Evolutionary conservation across 306 rosid genomes (phyloP).

Genomic region (Oxytropis ochrocephala): DNA sequence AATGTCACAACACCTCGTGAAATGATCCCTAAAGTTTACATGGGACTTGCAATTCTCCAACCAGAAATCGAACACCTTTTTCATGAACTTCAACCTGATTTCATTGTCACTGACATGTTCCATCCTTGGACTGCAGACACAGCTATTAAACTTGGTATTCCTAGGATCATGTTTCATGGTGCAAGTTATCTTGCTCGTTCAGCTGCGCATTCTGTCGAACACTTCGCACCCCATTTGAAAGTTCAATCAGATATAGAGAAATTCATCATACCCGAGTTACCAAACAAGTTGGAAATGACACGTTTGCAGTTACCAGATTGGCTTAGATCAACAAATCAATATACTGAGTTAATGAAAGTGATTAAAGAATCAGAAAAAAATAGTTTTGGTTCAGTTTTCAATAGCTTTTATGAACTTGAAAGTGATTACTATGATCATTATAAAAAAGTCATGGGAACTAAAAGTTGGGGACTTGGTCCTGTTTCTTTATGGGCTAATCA

Average conservation of each 20-base stretch:
- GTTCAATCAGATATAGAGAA: constrained; percentile 12
- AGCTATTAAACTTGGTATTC: constrained; percentile 17
- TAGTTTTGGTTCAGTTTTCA: constrained; percentile 32
- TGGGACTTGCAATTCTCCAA: constrained; percentile 19
- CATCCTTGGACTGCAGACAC: constrained; percentile 30
- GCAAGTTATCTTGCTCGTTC: constrained; percentile 24
- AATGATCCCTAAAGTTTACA: constrained; percentile 1
- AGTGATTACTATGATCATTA: constrained; percentile 23
- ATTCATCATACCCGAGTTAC: constrained; percentile 24
- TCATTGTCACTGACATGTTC: constrained; percentile 37
- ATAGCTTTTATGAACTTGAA: constrained; percentile 33
- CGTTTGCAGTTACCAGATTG: constrained; percentile 32
- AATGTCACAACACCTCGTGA: not conserved
- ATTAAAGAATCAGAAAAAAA: constrained; percentile 22
- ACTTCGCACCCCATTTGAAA: not conserved
- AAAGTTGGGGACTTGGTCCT: constrained; percentile 36
- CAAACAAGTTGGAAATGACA: constrained; percentile 27
- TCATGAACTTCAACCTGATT: constrained; percentile 17
- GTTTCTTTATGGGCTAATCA: constrained; percentile 32
- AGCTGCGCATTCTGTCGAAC: constrained; percentile 8
- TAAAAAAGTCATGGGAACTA: constrained; percentile 18
- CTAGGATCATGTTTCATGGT: constrained; percentile 25
- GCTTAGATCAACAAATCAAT: constrained; percentile 16
- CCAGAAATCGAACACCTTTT: constrained; percentile 13
- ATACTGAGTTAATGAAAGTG: constrained; percentile 6